Percentiles rank a stretch among this genome's conserved stretches.
Evolutionary conservation across 352 stramenopile species (phyloP).

Genomic region (Pythium pyrilobum): DNA sequence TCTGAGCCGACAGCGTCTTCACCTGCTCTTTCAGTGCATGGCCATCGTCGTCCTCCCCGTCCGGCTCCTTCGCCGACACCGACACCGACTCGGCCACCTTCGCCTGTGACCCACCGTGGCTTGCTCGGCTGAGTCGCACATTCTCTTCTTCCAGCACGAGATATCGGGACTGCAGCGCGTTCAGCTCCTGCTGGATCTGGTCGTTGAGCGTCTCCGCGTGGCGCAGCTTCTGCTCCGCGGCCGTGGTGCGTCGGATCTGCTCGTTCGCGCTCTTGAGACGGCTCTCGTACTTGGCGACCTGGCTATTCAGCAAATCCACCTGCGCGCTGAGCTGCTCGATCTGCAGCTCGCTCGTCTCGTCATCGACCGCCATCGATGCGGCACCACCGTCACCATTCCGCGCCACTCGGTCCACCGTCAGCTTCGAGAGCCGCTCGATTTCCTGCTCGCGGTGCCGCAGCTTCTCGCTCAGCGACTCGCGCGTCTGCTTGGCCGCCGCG

Average conservation of each 20-base stretch:
- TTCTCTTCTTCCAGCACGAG: conserved; percentile 46
- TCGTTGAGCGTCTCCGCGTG: conserved; percentile 44
- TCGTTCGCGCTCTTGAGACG: conserved; percentile 56
- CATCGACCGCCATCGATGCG: not conserved
- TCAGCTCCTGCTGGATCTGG: conserved; percentile 47
- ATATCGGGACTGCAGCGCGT: conserved; percentile 38
- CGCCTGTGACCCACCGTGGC: not conserved
- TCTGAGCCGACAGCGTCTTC: conserved; percentile 41
- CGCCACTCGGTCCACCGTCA: conserved; percentile 22
- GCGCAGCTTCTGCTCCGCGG: conserved; percentile 51
- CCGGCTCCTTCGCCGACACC: not conserved
- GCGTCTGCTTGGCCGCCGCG: conserved; percentile 28
- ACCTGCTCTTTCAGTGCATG: conserved; percentile 48
- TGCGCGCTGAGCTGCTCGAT: conserved; percentile 66
- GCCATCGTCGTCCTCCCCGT: not conserved
- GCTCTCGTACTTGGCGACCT: conserved; percentile 79
- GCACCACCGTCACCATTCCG: not conserved
- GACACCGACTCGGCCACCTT: not conserved
- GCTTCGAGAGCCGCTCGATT: conserved; percentile 55
- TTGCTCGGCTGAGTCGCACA: conserved; percentile 17
- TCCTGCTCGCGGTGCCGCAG: conserved; percentile 61
- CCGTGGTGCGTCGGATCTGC: conserved; percentile 34
- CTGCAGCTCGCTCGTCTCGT: conserved; percentile 46
- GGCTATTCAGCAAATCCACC: conserved; percentile 72
- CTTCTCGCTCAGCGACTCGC: conserved; percentile 41